A percentile compares a stretch with the other conserved stretches of the same genome.
Evolutionary conservation across 352 stramenopile genomes (phyloP).

Genomic region (Phytophthora sansomeana): DNA sequence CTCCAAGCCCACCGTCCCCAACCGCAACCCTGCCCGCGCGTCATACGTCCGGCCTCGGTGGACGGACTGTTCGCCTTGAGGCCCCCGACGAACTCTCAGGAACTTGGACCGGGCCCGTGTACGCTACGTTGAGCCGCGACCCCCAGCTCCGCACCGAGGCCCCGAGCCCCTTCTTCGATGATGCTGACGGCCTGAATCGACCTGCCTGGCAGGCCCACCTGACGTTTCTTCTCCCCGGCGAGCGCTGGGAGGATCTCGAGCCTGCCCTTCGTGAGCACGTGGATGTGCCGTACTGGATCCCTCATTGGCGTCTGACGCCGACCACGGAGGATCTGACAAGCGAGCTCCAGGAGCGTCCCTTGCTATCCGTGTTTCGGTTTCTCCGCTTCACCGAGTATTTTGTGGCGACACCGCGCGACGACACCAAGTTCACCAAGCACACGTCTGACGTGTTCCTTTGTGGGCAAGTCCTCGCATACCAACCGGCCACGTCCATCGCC

Average conservation of each 20-base stretch:
- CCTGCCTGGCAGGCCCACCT: background rate
- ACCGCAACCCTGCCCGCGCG: background rate
- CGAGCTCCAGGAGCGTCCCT: slow-evolving; percentile 8
- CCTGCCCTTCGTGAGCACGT: slow-evolving; percentile 2
- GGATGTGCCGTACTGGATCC: too few species aligned
- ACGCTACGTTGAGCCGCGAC: background rate
- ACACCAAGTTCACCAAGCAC: too few species aligned
- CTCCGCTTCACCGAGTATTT: slow-evolving; percentile 13
- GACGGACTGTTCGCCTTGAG: slow-evolving; percentile 8
- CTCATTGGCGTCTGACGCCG: slow-evolving; percentile 8
- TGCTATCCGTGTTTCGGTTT: slow-evolving; percentile 16
- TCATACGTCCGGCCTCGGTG: background rate
- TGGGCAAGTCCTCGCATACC: too few species aligned
- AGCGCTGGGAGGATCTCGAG: background rate
- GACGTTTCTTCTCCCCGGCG: slow-evolving; percentile 5
- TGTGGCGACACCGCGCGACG: too few species aligned
- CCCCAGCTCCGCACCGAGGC: background rate
- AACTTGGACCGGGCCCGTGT: slow-evolving; percentile 3
- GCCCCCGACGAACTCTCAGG: background rate
- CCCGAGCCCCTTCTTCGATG: slow-evolving; percentile 1
- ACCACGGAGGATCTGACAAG: background rate
- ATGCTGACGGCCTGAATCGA: slow-evolving; percentile 1
- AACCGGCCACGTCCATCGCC: too few species aligned
- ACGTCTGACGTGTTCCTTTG: too few species aligned
- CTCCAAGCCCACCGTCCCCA: background rate